Base-by-base conservation (phyloP, 1,139 yeast species). In the Pichia sp. region DNA sequence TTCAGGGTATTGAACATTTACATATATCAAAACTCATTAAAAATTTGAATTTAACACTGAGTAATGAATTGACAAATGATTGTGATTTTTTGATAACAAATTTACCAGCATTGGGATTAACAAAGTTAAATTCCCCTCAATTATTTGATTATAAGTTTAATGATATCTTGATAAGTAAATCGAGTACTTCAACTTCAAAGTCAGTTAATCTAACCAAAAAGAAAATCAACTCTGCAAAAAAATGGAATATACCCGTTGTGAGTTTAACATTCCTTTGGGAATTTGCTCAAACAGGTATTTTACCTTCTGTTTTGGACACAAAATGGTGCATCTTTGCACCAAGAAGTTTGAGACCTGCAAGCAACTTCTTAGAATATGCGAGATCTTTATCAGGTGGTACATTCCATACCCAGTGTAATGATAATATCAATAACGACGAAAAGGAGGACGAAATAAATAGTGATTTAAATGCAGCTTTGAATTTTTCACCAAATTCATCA, bases 1-100 rank as follows among this genome's bases (percentile, higher is more conserved):
- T 85, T 59, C 74, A 80, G 13, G 97, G 96, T 0, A 79, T 88
- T 18, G 97, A 90, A 62, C 69, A 82, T 27, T 68, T 87, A 39
- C 97, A 90, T 65, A 59, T 87, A 11, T 80, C 77, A 18, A 83
- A 85, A 58, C 69, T 90, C 45, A 69, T 87, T 13, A 59, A 68
- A 35, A 62, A 70, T n/a, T 56, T 80, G 66, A 70, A 86, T 13
- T 71, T 81, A 62, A 65, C 71, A 46, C 67, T 76, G 53, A 66
- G 75, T 54, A 76, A 76, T 4, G 70, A 76, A 4, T 69, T 89
- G 48, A 76, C 79, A 8, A 65, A 74, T 20, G 68, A 73, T 12
- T 70, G 88, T 37, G 89, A 86, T 60, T 57, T 87, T 18, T 67
- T 89, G 34, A 65, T 89, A 3, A 73, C 87, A 2, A 81, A 82